These are phyloP conservation scores for Russula vinacea DNA, from an alignment of 768 basidiomycete genomes.

Conservation along the genomic window DNA sequence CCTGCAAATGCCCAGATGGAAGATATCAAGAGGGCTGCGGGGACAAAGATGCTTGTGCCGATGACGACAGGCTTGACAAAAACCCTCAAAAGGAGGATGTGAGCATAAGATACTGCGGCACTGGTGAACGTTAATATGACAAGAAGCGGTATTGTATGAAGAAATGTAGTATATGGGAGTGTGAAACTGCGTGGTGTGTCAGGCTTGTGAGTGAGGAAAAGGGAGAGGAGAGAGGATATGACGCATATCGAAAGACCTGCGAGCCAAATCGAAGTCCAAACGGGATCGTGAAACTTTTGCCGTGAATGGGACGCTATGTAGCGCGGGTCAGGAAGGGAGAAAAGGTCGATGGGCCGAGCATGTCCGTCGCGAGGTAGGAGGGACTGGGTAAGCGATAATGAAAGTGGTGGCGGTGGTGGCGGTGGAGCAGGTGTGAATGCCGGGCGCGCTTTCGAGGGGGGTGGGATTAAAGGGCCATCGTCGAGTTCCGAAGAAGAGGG, in stretches of 20 bases:
- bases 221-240: conserved; percentile 59
- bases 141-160: conserved; percentile 76
- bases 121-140: conserved; percentile 69
- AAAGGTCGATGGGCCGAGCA: conserved; percentile 61
- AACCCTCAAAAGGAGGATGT: conserved; percentile 71
- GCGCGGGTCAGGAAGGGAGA: conserved; percentile 74
- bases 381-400: conserved; percentile 75
- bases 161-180: conserved; percentile 68
- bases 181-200: conserved; percentile 41
- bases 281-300: conserved; percentile 69
- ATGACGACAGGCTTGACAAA: conserved; percentile 85
- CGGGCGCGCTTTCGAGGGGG: conserved; percentile 43
- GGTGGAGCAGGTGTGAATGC: conserved; percentile 41
- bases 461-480: conserved; percentile 43
- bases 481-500: conserved; percentile 44
- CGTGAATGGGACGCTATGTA: conserved; percentile 54
- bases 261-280: conserved; percentile 69
- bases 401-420: conserved; percentile 46
- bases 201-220: conserved; percentile 56
- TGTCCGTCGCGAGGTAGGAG: conserved; percentile 71
- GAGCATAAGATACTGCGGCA: conserved; percentile 66
- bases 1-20: conserved; percentile 80
- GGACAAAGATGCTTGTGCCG: conserved; percentile 70
- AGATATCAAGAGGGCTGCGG: conserved; percentile 68
- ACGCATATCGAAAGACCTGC: conserved; percentile 56